A percentile compares a stretch with the other conserved stretches of the same genome.
phyloP scores from a whole-genome alignment of 306 rosid species.

The Mimosa bimucronata region DNA sequence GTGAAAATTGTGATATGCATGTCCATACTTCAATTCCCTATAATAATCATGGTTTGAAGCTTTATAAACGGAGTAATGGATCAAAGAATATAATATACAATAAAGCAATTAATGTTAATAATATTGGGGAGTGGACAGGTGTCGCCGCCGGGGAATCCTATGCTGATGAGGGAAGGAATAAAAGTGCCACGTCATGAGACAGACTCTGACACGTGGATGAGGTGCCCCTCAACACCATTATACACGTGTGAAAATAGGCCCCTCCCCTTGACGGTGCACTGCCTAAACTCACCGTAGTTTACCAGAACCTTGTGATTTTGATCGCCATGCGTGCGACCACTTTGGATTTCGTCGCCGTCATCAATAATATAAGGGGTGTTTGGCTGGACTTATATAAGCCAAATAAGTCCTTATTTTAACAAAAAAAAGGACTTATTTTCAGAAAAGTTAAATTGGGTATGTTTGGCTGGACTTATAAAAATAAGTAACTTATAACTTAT shows the following conservation, averaged over 20 bases:
- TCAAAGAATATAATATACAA: background rate
- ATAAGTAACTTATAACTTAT: no score
- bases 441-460: no score
- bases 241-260: constrained; percentile 18
- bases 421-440: no score
- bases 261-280: constrained; percentile 25
- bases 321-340: background rate
- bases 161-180: background rate
- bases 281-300: background rate
- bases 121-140: background rate
- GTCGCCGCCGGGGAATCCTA: constrained; percentile 4
- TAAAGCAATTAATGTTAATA: background rate
- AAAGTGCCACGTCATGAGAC: constrained; percentile 16
- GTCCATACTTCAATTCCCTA: no score
- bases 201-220: constrained; percentile 17
- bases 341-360: background rate
- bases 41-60: background rate
- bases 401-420: no score
- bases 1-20: background rate
- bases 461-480: no score
- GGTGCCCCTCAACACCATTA: background rate
- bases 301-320: background rate
- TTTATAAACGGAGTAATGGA: background rate
- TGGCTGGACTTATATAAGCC: no score
- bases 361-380: no score